Conservation (phyloP, 441 rosid genomes). For the Melastoma candidum region DNA sequence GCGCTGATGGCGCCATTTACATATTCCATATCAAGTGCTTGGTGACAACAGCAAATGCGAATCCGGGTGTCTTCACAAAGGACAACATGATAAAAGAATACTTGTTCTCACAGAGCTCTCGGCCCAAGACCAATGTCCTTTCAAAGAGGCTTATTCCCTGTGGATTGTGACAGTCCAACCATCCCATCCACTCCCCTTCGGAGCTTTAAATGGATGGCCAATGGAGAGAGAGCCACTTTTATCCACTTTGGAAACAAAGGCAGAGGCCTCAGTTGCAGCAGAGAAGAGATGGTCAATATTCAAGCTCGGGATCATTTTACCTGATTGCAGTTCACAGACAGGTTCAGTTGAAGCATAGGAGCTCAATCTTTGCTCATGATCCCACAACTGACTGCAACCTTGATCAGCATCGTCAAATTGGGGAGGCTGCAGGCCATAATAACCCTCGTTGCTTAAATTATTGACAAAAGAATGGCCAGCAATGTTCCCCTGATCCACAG, state of each 20-base stretch:
- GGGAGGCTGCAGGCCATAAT: conserved; percentile 17
- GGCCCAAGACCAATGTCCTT: conserved; percentile 33
- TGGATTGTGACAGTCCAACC: conserved; percentile 29
- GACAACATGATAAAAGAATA: conserved; percentile 15
- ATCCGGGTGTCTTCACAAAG: background rate
- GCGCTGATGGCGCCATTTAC: conserved; percentile 3
- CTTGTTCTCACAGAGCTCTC: conserved; percentile 36
- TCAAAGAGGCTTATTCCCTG: conserved; percentile 23
- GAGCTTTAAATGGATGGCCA: conserved; percentile 37
- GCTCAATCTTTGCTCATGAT: conserved; percentile 25
- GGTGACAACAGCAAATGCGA: background rate
- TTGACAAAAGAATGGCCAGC: conserved; percentile 16
- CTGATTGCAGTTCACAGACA: conserved; percentile 31
- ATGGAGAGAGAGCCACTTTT: conserved; percentile 26
- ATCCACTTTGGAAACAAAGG: conserved; percentile 20
- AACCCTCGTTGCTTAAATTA: conserved; percentile 21
- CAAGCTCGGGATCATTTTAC: conserved; percentile 31
- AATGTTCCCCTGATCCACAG: conserved; percentile 27
- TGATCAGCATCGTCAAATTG: conserved; percentile 21
- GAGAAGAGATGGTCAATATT: conserved; percentile 6
- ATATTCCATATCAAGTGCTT: background rate
- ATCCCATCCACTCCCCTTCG: conserved; percentile 33
- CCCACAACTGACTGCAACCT: conserved; percentile 28
- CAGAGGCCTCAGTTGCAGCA: conserved; percentile 11
- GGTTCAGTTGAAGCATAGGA: conserved; percentile 17